Evolutionary conservation across 371 early-diverging fungal genomes (phyloP), one percentile per base, ranked within the genome.

Genomic region (Mucor mucedo): DNA sequence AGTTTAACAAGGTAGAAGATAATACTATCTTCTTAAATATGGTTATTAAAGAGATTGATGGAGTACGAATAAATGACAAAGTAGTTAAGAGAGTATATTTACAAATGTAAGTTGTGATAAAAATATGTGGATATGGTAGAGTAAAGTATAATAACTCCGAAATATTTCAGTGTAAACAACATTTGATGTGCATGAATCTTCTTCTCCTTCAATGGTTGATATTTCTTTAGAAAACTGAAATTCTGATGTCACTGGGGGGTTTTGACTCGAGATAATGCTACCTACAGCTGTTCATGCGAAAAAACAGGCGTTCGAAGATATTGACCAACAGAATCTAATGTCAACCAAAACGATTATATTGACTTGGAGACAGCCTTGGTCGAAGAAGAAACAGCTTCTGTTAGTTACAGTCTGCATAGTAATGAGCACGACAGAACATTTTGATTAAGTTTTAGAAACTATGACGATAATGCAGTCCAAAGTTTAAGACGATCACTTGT

Each of bases 311-410:
- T n/a, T n/a, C n/a, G n/a, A n/a, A n/a, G n/a, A n/a, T n/a, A n/a
- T n/a, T n/a, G n/a, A n/a, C n/a, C n/a, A n/a, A n/a, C n/a, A n/a
- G n/a, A n/a, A n/a, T n/a, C n/a, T n/a, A n/a, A n/a, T n/a, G n/a
- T n/a, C 28, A 30, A 58, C 5, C 41, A 27, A 4, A 33, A 54
- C 11, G 68, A 68, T 1, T 58, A 53, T 29, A 68, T 62, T 29
- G 68, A 68, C 58, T 49, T 68, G 27, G 61, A 68, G 10, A 48
- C 39, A 30, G 62, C 48, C 5, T 57, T 62, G 11, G 39, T 45
- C 5, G 55, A 60, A 27, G 66, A 67, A n/a, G 62, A 62, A 41
- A 11, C 52, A 21, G 35, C 48, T 30, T 47, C 49, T 13, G 8
- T 53, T 7, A 30, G 10, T 35, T 27, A 47, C 16, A 7, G 53